Base-by-base conservation (phyloP, 805 yeast genomes). In the Starmerella ratchasimensis region DNA sequence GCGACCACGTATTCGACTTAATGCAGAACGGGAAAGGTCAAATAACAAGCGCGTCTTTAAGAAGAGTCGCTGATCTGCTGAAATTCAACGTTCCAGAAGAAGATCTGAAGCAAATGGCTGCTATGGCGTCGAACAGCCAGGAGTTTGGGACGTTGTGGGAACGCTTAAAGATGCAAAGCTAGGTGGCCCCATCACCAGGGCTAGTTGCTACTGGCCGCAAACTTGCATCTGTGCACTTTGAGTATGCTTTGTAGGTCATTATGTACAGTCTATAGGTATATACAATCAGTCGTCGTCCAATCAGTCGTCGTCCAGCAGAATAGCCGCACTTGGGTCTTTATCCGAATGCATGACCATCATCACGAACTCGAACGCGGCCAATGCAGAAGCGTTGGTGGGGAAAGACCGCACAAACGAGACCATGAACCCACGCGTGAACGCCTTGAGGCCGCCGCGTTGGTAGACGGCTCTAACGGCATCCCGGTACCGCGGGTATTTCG, bases 361-460 rank as follows among this genome's bases (percentile, higher is more conserved):
- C n/a, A 74, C 82, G 15, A 80, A 76, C 57, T 83, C 94, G 54
- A 82, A 83, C 1, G 90, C 82, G 4, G 88, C 93, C 42, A 83
- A 62, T 0, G 95, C 95, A 13, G 94, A 86, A 1, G 94, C 95
- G 56, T 83, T 83, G 1, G 94, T 93, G 1, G 95, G 95, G 68
- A 83, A 83, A 16, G 93, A 80, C 47, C 94, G 67, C 45, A 61
- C 37, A 22, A 82, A 76, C 5, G 81, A 72, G 5, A 94, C 93
- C 5, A 71, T 72, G 55, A 80, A 83, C 1, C 94, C 94, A 49
- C 74, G 68, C 26, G 80, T 76, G 54, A 79, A 84, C 1, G 93
- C 94, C 40, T 58, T 60, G 50, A 66, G 55, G 5, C 94, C 93
- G 30, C 52, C 54, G 24, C 47, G 34, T 37, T 65, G 65, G 52